These are phyloP conservation scores for Phytophthora idaei DNA, from an alignment of 352 stramenopile species.

Conservation along the genomic window DNA sequence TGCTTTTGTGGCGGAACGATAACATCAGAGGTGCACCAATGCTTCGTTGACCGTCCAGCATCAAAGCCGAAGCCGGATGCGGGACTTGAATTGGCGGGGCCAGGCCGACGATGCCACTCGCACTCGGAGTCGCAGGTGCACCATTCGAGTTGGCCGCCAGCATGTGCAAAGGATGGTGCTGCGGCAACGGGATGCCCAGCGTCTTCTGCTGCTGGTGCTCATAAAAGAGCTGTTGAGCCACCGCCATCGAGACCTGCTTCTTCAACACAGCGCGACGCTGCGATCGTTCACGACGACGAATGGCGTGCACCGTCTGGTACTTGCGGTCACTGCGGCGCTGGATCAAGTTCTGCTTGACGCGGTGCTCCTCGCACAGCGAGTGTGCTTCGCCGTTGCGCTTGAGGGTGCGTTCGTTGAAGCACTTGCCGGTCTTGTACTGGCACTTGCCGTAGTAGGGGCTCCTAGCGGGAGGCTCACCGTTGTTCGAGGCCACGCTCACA, in stretches of 20 bases:
- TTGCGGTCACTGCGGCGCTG: slow-evolving; percentile 85
- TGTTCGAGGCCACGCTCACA: not conserved
- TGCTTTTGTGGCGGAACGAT: slow-evolving; percentile 11
- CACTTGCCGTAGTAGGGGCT: slow-evolving; percentile 79
- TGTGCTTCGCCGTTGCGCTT: slow-evolving; percentile 86
- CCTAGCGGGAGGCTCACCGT: slow-evolving; percentile 13
- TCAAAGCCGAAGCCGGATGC: slow-evolving; percentile 8
- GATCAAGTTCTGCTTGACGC: slow-evolving; percentile 86
- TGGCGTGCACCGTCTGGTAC: slow-evolving; percentile 85
- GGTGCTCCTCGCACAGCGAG: slow-evolving; percentile 85
- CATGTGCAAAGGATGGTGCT: slow-evolving; percentile 45
- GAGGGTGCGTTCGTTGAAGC: slow-evolving; percentile 86
- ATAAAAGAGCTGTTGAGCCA: slow-evolving; percentile 80
- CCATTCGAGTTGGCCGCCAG: slow-evolving; percentile 15
- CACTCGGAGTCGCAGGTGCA: not conserved
- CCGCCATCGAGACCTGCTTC: slow-evolving; percentile 82
- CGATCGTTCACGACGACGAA: slow-evolving; percentile 80
- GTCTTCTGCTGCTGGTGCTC: slow-evolving; percentile 83
- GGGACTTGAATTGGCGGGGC: slow-evolving; percentile 56
- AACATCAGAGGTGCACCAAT: slow-evolving; percentile 16
- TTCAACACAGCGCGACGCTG: slow-evolving; percentile 80
- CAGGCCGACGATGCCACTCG: slow-evolving; percentile 20
- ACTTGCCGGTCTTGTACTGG: slow-evolving; percentile 90
- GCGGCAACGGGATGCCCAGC: slow-evolving; percentile 38
- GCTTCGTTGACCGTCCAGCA: slow-evolving; percentile 16